These are phyloP conservation scores for Actinidia chinensis DNA, from an alignment of 179 eudicot genomes.

Conservation along the genomic window DNA sequence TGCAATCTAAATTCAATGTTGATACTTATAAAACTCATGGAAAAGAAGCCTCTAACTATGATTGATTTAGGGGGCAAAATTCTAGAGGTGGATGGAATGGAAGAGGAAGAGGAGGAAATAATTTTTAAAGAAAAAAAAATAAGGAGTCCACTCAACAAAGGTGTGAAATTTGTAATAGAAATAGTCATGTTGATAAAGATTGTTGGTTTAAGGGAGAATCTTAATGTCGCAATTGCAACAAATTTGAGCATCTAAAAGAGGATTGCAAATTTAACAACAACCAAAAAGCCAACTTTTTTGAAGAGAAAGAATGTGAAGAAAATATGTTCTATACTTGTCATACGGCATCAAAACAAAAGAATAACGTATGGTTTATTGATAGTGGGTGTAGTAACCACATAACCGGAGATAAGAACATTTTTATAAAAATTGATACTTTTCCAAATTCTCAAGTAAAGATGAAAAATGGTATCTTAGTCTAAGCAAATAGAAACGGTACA, in stretches of 20 bases:
- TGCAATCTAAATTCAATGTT: not conserved
- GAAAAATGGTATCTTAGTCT: conserved; percentile 11
- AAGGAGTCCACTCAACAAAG: too few species aligned
- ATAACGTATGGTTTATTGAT: conserved; percentile 19
- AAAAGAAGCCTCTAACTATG: not conserved
- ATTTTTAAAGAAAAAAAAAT: not conserved
- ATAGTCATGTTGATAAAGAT: too few species aligned
- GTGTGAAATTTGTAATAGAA: too few species aligned
- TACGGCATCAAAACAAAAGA: not conserved
- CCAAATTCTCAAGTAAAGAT: not conserved
- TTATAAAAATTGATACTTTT: not conserved
- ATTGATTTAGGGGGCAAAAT: not conserved
- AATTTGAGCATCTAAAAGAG: not conserved
- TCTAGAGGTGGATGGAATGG: not conserved
- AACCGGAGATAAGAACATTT: not conserved
- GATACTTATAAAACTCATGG: not conserved
- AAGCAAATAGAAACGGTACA: conserved; percentile 21
- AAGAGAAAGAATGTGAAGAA: not conserved
- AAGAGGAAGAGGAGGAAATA: not conserved
- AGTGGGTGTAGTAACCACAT: conserved; percentile 12
- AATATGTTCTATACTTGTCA: too few species aligned
- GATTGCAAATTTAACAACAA: not conserved
- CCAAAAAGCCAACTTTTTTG: not conserved
- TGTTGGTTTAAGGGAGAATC: too few species aligned
- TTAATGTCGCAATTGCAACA: not conserved